Conservation (phyloP, 805 yeast species). For the Metschnikowia picachoensis region DNA sequence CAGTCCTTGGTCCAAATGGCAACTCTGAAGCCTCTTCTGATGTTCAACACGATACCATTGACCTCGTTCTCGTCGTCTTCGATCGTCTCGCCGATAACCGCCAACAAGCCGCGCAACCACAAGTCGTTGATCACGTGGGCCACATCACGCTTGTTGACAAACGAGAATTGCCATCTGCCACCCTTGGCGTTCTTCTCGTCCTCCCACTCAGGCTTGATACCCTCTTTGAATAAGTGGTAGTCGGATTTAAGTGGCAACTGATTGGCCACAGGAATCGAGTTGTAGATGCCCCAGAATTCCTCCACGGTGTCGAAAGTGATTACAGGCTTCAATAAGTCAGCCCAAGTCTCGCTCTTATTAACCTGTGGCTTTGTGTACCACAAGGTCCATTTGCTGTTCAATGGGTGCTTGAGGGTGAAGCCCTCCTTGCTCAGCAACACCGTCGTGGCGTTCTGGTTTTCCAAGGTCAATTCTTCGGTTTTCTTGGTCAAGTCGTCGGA, state of each 20-base stretch:
- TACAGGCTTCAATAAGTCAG: slow-evolving; percentile 87
- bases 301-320: slow-evolving; percentile 92
- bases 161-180: slow-evolving; percentile 82
- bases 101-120: slow-evolving; percentile 86
- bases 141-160: slow-evolving; percentile 61
- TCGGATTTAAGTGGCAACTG: slow-evolving; percentile 91
- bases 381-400: slow-evolving; percentile 87
- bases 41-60: slow-evolving; percentile 88
- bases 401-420: slow-evolving; percentile 81
- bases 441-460: slow-evolving; percentile 33
- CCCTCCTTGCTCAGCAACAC: slow-evolving; percentile 58
- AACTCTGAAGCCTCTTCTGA: slow-evolving; percentile 73
- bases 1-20: slow-evolving; percentile 92
- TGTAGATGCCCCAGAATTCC: slow-evolving; percentile 97
- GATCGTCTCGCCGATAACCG: slow-evolving; percentile 93
- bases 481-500: slow-evolving; percentile 43
- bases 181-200: slow-evolving; percentile 83
- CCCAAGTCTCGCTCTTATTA: slow-evolving; percentile 79
- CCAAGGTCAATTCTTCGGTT: slow-evolving; percentile 43
- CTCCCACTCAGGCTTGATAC: slow-evolving; percentile 98
- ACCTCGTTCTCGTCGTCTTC: slow-evolving; percentile 82
- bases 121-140: slow-evolving; percentile 71
- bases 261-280: slow-evolving; percentile 86
- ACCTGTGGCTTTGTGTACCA: slow-evolving; percentile 96
- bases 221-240: slow-evolving; percentile 91